Conservation (phyloP, 192 early-diverging fungal species). For the Phlyctochytrium arcticum region DNA sequence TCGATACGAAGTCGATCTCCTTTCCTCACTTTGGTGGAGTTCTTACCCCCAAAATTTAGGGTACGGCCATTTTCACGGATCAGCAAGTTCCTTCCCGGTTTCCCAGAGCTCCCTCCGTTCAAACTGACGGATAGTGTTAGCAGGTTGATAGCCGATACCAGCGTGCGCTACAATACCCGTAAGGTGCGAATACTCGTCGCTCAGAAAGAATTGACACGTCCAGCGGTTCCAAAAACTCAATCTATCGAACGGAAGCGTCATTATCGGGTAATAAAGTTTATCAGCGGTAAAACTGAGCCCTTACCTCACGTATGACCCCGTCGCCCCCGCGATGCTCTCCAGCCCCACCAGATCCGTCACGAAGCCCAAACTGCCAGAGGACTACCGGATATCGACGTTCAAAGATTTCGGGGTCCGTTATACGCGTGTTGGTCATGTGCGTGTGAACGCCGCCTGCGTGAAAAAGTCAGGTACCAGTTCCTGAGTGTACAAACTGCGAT, state of each 20-base stretch:
- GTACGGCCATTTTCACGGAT: conserved; percentile 44
- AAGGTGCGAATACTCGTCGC: conserved; percentile 83
- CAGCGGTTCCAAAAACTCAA: conserved; percentile 86
- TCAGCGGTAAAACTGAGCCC: too few relatives aligned
- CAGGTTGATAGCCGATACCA: too few relatives aligned
- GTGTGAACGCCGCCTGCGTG: conserved; percentile 51
- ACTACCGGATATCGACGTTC: conserved; percentile 79
- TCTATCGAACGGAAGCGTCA: conserved; percentile 11
- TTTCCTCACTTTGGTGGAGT: conserved; percentile 67
- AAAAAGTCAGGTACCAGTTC: too few relatives aligned
- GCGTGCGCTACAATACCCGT: too few relatives aligned
- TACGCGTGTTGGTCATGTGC: conserved; percentile 97
- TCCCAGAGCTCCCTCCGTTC: conserved; percentile 70
- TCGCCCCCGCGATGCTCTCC: conserved; percentile 79
- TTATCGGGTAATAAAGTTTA: background rate
- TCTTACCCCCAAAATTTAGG: conserved; percentile 84
- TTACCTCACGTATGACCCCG: conserved; percentile 80
- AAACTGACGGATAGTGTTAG: too few relatives aligned
- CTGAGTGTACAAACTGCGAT: background rate
- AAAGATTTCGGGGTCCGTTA: conserved; percentile 95
- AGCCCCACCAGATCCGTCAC: conserved; percentile 67
- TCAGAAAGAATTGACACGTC: conserved; percentile 89
- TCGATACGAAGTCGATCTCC: conserved; percentile 81
- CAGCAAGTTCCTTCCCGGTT: conserved; percentile 73
- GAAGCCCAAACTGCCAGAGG: conserved; percentile 75